A percentile compares a stretch with the other conserved stretches of the same genome.
phyloP scores from a whole-genome alignment of 305 asterid genomes.

The Plantago lanceolata region DNA sequence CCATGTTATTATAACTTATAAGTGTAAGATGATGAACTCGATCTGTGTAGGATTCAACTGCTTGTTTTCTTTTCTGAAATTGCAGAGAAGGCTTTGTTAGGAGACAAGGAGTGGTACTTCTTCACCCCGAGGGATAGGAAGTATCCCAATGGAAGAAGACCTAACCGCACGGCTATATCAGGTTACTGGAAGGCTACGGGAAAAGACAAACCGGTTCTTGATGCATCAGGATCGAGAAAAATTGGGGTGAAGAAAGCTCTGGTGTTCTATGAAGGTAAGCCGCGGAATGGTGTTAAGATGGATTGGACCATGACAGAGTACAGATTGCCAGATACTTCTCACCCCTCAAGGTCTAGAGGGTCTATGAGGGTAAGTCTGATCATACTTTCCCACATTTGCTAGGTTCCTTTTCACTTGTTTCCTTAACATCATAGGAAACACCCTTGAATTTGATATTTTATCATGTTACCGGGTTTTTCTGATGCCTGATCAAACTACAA shows the following conservation, averaged over 20 bases:
- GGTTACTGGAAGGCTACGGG: constrained; percentile 15
- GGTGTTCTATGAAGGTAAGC: constrained; percentile 12
- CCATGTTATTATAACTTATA: too few species aligned
- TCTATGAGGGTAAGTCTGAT: constrained; percentile 6
- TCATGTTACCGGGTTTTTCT: too few species aligned
- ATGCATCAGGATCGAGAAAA: not conserved
- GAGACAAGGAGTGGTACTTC: constrained; percentile 10
- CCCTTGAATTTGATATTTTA: not conserved
- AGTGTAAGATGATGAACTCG: not conserved
- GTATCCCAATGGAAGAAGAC: constrained; percentile 10
- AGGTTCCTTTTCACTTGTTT: too few species aligned
- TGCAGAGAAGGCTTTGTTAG: constrained; percentile 11
- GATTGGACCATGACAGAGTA: constrained; percentile 14
- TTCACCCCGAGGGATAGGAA: constrained; percentile 11
- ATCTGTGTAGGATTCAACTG: not conserved
- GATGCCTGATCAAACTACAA: too few species aligned
- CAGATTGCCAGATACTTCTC: constrained; percentile 5
- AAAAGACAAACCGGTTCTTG: not conserved
- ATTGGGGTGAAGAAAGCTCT: constrained; percentile 9
- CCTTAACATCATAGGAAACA: not conserved
- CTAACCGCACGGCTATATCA: constrained; percentile 7
- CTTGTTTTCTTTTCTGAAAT: not conserved
- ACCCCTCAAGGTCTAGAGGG: constrained; percentile 8
- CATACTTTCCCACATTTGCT: not conserved
- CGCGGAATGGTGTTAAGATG: constrained; percentile 6